A percentile compares a stretch with the other conserved stretches of the same genome.
Evolutionary conservation across 345 rosid species (phyloP).

Genomic region (Acer negundo): DNA sequence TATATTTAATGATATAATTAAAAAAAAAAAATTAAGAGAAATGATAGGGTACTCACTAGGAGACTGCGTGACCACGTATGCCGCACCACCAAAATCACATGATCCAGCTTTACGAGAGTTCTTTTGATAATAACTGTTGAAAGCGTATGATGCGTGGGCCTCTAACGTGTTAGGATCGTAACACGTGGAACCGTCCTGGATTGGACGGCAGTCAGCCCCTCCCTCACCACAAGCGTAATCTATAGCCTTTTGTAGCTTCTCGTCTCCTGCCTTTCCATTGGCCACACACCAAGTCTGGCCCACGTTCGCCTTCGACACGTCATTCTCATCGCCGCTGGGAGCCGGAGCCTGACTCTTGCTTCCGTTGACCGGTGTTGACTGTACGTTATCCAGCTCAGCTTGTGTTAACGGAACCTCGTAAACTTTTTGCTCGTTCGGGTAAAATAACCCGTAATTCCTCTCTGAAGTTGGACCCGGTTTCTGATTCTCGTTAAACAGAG

Average conservation of each 20-base stretch:
- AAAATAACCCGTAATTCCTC: slow-evolving; percentile 89
- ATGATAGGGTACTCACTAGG: slow-evolving; percentile 61
- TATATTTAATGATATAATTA: background rate
- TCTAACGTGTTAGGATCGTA: slow-evolving; percentile 56
- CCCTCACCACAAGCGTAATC: slow-evolving; percentile 92
- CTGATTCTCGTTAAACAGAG: slow-evolving; percentile 84
- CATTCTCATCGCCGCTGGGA: slow-evolving; percentile 18
- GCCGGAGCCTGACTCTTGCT: slow-evolving; percentile 42
- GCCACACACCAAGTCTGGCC: slow-evolving; percentile 94
- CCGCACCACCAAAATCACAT: slow-evolving; percentile 74
- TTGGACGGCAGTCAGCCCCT: slow-evolving; percentile 83
- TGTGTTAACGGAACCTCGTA: slow-evolving; percentile 62
- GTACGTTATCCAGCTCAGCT: slow-evolving; percentile 11
- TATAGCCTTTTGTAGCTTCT: slow-evolving; percentile 61
- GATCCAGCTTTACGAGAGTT: slow-evolving; percentile 60
- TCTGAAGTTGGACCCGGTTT: slow-evolving; percentile 89
- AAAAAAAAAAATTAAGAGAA: background rate
- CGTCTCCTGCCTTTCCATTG: slow-evolving; percentile 34
- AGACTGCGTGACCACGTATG: slow-evolving; percentile 63
- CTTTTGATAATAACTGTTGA: slow-evolving; percentile 89
- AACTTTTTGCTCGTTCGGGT: slow-evolving; percentile 72
- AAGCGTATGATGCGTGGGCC: slow-evolving; percentile 90
- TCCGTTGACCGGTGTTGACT: slow-evolving; percentile 29
- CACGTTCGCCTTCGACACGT: slow-evolving; percentile 12
- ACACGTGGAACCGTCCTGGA: slow-evolving; percentile 74